A percentile compares a stretch with the other conserved stretches of the same genome.
Conservation (phyloP, 2,329 filamentous ascomycete species). For the Epichloe glyceriae region DNA sequence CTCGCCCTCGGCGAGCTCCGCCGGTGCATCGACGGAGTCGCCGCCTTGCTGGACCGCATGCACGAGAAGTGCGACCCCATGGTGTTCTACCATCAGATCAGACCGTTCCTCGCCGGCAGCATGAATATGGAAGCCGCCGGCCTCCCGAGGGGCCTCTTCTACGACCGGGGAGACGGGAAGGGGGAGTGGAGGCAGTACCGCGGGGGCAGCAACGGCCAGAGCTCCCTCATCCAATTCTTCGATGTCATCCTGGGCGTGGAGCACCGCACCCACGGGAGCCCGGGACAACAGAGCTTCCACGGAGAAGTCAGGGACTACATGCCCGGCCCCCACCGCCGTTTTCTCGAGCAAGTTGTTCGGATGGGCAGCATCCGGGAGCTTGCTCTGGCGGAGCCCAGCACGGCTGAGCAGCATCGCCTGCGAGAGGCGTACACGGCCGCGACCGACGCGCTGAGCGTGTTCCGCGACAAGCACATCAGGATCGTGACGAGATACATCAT, state of each 20-base stretch:
- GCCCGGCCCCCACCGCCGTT: constrained; percentile 70
- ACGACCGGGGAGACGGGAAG: constrained; percentile 58
- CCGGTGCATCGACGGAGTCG: constrained; percentile 54
- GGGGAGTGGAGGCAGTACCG: constrained; percentile 63
- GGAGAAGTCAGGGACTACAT: constrained; percentile 76
- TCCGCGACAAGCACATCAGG: constrained; percentile 78
- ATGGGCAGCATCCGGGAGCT: constrained; percentile 65
- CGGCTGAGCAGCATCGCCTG: constrained; percentile 32
- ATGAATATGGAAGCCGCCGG: constrained; percentile 85
- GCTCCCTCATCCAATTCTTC: constrained; percentile 85
- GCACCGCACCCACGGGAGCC: constrained; percentile 39
- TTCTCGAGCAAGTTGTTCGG: constrained; percentile 56
- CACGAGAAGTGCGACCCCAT: constrained; percentile 78
- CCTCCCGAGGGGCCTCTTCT: constrained; percentile 70
- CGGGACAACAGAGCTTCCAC: constrained; percentile 29
- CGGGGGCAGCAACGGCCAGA: constrained; percentile 91
- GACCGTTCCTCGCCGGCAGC: constrained; percentile 79
- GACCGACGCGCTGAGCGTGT: constrained; percentile 58
- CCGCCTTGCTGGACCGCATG: constrained; percentile 62
- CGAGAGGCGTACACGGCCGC: constrained; percentile 52
- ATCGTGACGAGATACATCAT: constrained; percentile 89
- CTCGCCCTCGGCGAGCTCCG: constrained; percentile 52
- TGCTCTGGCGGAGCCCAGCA: constrained; percentile 42
- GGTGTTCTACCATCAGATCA: constrained; percentile 78
- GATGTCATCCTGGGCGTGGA: constrained; percentile 77